Conservation (phyloP, 768 basidiomycete species). For the Coprinopsis cinerea region DNA sequence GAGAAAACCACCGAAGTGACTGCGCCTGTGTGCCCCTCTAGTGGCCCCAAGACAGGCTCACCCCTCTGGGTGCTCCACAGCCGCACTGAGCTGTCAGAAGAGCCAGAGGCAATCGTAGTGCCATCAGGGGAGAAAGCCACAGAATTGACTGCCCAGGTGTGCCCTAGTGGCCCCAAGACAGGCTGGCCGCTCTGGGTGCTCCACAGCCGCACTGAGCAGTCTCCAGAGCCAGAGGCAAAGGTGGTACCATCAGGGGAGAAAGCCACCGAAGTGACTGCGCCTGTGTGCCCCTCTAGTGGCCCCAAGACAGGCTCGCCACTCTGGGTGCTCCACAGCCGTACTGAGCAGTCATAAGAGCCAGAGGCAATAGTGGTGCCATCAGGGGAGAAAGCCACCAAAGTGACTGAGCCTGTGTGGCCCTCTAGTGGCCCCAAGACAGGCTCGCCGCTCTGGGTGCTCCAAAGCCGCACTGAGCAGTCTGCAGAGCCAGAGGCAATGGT, state of each 20-base stretch:
- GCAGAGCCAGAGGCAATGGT: too few species aligned
- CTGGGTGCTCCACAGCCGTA: too few species aligned
- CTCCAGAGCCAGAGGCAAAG: neutral
- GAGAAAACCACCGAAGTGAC: constrained; percentile 6
- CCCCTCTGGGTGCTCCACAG: constrained; percentile 10
- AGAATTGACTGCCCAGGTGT: constrained; percentile 4
- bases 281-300: constrained; percentile 8
- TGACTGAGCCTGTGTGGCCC: too few species aligned
- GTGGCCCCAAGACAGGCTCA: neutral
- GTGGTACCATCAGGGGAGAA: constrained; percentile 5
- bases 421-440: too few species aligned
- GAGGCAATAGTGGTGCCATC: too few species aligned
- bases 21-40: constrained; percentile 2
- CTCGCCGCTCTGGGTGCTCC: too few species aligned
- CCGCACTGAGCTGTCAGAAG: constrained; percentile 11
- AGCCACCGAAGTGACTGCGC: constrained; percentile 3
- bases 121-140: constrained; percentile 15
- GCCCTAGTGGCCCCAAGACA: neutral
- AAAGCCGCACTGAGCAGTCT: too few species aligned
- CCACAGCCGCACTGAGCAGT: constrained; percentile 11
- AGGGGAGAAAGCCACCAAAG: too few species aligned
- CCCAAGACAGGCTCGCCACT: too few species aligned
- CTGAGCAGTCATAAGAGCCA: too few species aligned
- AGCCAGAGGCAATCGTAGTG: constrained; percentile 11
- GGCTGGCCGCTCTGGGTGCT: neutral